These are phyloP conservation scores for Xylaria nigripes DNA, from an alignment of 495 filamentous ascomycete species.

Conservation along the genomic window DNA sequence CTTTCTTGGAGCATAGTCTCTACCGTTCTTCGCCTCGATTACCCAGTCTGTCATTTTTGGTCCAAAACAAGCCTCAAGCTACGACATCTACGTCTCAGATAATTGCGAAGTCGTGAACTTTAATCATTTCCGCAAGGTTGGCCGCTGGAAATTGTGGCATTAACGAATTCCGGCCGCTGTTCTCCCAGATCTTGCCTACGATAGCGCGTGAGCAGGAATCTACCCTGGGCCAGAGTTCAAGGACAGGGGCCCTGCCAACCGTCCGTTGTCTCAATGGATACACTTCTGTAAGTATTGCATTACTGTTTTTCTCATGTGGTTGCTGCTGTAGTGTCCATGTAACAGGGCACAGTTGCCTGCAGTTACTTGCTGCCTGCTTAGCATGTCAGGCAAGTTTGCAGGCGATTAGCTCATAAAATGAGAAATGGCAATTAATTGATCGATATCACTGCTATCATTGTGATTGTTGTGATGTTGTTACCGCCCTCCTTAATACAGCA, in stretches of 20 bases:
- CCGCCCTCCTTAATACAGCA: background rate
- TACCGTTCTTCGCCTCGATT: background rate
- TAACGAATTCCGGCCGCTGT: background rate
- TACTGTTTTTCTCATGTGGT: constrained; percentile 9
- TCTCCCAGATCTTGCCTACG: background rate
- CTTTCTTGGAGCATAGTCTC: background rate
- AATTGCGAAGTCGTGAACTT: background rate
- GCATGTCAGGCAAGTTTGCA: background rate
- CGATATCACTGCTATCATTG: background rate
- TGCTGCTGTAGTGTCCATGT: constrained; percentile 1
- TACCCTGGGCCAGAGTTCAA: background rate
- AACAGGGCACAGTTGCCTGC: background rate
- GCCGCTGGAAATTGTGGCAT: background rate
- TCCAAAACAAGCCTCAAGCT: background rate
- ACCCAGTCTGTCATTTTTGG: background rate
- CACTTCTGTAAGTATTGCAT: constrained; percentile 57
- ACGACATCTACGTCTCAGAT: background rate
- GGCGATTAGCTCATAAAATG: background rate
- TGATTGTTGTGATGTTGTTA: background rate
- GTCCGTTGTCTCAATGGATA: constrained; percentile 53
- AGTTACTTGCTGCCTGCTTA: background rate
- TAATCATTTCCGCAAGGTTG: background rate
- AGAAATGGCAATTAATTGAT: background rate
- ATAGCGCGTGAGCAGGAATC: background rate
- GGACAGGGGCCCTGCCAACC: constrained; percentile 2